phyloP scores from a whole-genome alignment of 805 yeast genomes.

The Ogataea trehaloabstinens region DNA sequence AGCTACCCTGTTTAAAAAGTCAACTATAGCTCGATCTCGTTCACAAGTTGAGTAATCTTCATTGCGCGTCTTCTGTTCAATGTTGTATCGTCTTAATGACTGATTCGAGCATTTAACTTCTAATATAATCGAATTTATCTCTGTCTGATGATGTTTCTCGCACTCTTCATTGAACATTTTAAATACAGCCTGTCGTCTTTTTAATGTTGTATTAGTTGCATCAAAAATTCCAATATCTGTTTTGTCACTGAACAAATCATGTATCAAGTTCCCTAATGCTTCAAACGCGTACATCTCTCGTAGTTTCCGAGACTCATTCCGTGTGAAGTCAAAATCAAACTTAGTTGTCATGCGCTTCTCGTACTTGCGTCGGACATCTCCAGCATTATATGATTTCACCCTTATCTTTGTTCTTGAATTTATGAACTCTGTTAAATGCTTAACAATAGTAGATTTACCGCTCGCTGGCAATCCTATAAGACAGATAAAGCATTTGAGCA shows the following conservation, averaged over 20 bases:
- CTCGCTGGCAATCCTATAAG: constrained; percentile 90
- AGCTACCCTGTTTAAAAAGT: constrained; percentile 56
- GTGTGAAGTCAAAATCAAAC: constrained; percentile 35
- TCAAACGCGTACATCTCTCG: constrained; percentile 96
- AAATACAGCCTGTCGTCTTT: constrained; percentile 55
- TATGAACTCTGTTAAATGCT: constrained; percentile 25
- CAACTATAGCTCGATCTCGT: constrained; percentile 51
- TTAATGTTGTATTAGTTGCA: constrained; percentile 61
- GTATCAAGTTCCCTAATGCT: constrained; percentile 74
- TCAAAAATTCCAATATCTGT: constrained; percentile 90
- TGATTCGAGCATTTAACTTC: constrained; percentile 60
- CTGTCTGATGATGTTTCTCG: constrained; percentile 39
- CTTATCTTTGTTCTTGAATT: constrained; percentile 14
- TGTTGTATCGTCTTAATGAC: constrained; percentile 54
- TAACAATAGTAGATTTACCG: constrained; percentile 65
- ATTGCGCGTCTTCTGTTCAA: constrained; percentile 61
- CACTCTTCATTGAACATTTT: constrained; percentile 52
- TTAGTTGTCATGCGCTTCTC: constrained; percentile 21
- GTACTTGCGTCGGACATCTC: constrained; percentile 45
- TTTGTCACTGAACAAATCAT: constrained; percentile 68
- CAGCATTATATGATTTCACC: constrained; percentile 46
- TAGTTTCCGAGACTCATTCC: constrained; percentile 44
- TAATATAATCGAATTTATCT: constrained; percentile 48
- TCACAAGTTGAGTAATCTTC: constrained; percentile 56
- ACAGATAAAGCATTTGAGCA: constrained; percentile 30